These are phyloP conservation scores for Jamesozyma spencerorum DNA, from an alignment of 805 yeast genomes.

Conservation along the genomic window DNA sequence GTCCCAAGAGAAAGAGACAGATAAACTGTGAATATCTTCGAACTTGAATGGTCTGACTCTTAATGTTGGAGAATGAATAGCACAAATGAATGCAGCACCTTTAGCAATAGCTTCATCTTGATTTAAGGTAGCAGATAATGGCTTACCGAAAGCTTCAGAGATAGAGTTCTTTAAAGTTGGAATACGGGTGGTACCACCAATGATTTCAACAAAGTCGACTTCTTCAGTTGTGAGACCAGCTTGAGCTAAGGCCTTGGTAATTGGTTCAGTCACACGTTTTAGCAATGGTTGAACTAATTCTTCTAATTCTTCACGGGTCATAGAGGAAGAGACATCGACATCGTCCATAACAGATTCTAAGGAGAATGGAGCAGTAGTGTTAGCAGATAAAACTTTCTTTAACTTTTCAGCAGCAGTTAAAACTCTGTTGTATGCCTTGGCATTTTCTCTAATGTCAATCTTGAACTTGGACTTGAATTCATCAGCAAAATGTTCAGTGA, in stretches of 20 bases:
- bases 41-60: constrained; percentile 98
- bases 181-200: constrained; percentile 98
- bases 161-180: constrained; percentile 83
- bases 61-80: constrained; percentile 96
- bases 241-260: constrained; percentile 69
- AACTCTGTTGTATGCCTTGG: constrained; percentile 93
- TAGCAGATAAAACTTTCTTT: constrained; percentile 95
- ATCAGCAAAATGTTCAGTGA: constrained; percentile 89
- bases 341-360: constrained; percentile 97
- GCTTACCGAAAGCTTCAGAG: constrained; percentile 72
- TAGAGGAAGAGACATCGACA: constrained; percentile 82
- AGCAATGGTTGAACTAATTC: constrained; percentile 77
- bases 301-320: constrained; percentile 89
- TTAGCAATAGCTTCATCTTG: constrained; percentile 99
- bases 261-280: constrained; percentile 65
- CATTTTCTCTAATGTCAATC: constrained; percentile 82
- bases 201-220: constrained; percentile 83
- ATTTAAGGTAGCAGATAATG: constrained; percentile 86
- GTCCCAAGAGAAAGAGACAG: constrained; percentile 94
- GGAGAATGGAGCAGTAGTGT: constrained; percentile 86
- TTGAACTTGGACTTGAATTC: constrained; percentile 87
- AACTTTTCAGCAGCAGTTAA: constrained; percentile 84
- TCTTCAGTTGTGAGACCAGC: constrained; percentile 68
- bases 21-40: constrained; percentile 85
- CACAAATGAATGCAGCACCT: constrained; percentile 98